A percentile compares a stretch with the other conserved stretches of the same genome.
Conservation (phyloP, 2,329 filamentous ascomycete species). For the Pestalotiopsis sp. region DNA sequence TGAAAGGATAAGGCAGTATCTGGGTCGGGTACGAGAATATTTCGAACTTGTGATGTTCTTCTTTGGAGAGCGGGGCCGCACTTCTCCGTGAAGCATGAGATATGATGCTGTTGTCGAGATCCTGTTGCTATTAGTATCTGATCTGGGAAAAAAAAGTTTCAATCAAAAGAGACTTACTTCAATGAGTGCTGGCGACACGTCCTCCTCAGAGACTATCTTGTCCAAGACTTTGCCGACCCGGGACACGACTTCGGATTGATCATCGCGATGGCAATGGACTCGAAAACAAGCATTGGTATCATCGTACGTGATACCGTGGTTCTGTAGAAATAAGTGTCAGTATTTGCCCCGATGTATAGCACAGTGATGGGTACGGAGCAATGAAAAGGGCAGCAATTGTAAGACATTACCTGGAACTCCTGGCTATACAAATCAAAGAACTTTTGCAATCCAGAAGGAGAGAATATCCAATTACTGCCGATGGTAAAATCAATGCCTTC, state of each 20-base stretch:
- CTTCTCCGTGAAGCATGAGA: slow-evolving; percentile 10
- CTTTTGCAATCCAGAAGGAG: slow-evolving; percentile 12
- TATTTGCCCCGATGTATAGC: not conserved
- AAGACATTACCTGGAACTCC: not conserved
- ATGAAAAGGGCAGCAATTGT: not conserved
- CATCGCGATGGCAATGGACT: slow-evolving; percentile 1
- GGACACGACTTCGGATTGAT: slow-evolving; percentile 1
- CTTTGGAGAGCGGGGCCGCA: not conserved
- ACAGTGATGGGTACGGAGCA: not conserved
- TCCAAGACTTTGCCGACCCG: slow-evolving; percentile 3
- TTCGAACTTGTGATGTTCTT: slow-evolving; percentile 9
- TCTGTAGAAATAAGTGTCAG: not conserved
- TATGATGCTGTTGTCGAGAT: slow-evolving; percentile 8
- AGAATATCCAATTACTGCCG: slow-evolving; percentile 15
- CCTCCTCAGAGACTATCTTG: slow-evolving; percentile 12
- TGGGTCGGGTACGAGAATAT: slow-evolving; percentile 11
- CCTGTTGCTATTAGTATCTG: not conserved
- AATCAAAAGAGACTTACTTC: not conserved
- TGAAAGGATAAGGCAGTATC: slow-evolving; percentile 1
- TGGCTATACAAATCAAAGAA: slow-evolving; percentile 9
- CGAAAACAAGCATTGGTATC: slow-evolving; percentile 11
- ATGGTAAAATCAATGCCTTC: slow-evolving; percentile 3
- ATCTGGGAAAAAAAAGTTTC: not conserved
- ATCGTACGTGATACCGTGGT: slow-evolving; percentile 12
- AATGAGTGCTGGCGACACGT: not conserved